These are phyloP conservation scores for Nicotiana tomentosiformis DNA, from an alignment of 257 asterid genomes.

Conservation along the genomic window DNA sequence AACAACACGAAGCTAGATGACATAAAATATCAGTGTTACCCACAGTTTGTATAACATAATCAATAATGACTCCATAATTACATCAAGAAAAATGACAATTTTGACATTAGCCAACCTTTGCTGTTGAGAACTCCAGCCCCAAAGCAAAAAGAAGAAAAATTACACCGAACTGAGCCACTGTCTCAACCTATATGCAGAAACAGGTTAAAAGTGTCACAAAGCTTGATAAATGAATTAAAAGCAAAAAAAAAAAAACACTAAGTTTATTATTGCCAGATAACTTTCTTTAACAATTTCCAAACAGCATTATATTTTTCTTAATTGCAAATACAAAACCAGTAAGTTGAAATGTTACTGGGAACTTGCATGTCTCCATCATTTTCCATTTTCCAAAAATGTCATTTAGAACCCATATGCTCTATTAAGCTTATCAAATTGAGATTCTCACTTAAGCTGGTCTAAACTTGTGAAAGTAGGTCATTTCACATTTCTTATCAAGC, in stretches of 20 bases:
- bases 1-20: conserved; percentile 80
- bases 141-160: conserved; percentile 96
- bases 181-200: conserved; percentile 72
- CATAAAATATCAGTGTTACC: not conserved
- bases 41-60: not conserved
- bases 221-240: not conserved
- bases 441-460: not conserved
- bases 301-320: not conserved
- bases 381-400: not conserved
- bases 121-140: conserved; percentile 89
- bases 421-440: not conserved
- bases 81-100: not conserved
- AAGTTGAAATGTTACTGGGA: not conserved
- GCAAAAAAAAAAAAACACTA: not conserved
- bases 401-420: not conserved
- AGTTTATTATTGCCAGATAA: not conserved
- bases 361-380: not conserved
- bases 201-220: conserved; percentile 14
- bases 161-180: conserved; percentile 99
- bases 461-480: not conserved
- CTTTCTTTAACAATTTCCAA: not conserved
- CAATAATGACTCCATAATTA: not conserved
- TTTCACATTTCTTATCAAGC: not conserved
- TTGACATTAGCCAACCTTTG: conserved; percentile 55
- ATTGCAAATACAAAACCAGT: not conserved